Conservation (phyloP, 352 stramenopile species). For the Pythium dissimile region DNA sequence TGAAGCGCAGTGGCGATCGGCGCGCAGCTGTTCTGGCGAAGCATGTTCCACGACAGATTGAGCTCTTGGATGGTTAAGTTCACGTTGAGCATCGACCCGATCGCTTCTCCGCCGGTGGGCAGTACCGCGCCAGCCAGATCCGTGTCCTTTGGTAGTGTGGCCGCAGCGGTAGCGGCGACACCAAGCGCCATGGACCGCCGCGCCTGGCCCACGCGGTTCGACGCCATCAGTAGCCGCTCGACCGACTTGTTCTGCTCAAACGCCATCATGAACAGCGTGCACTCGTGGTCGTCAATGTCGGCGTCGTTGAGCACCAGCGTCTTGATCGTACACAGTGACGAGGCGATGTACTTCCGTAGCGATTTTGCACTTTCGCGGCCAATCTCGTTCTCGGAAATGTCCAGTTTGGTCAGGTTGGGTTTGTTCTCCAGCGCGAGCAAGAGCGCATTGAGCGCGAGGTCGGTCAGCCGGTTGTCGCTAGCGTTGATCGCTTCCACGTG, state of each 20-base stretch:
- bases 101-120: constrained; percentile 62
- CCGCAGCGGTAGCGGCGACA: background rate
- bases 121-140: constrained; percentile 34
- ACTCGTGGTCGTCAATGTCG: constrained; percentile 63
- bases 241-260: constrained; percentile 79
- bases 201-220: constrained; percentile 74
- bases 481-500: constrained; percentile 68
- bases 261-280: constrained; percentile 59
- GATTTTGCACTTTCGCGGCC: constrained; percentile 36
- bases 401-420: constrained; percentile 47
- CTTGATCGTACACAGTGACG: constrained; percentile 55
- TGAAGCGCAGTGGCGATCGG: constrained; percentile 51
- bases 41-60: constrained; percentile 85
- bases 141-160: constrained; percentile 15
- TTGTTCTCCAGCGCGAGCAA: constrained; percentile 67
- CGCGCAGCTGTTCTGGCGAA: constrained; percentile 35
- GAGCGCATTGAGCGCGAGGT: constrained; percentile 44
- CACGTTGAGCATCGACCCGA: constrained; percentile 76
- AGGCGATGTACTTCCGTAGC: constrained; percentile 59
- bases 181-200: constrained; percentile 19
- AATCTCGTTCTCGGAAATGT: constrained; percentile 65
- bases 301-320: constrained; percentile 51
- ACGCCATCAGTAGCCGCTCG: constrained; percentile 46
- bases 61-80: constrained; percentile 70
- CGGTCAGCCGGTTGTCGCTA: constrained; percentile 51